Conservation (phyloP, 1,284 basidiomycete genomes). For the Ceratobasidium sp. region DNA sequence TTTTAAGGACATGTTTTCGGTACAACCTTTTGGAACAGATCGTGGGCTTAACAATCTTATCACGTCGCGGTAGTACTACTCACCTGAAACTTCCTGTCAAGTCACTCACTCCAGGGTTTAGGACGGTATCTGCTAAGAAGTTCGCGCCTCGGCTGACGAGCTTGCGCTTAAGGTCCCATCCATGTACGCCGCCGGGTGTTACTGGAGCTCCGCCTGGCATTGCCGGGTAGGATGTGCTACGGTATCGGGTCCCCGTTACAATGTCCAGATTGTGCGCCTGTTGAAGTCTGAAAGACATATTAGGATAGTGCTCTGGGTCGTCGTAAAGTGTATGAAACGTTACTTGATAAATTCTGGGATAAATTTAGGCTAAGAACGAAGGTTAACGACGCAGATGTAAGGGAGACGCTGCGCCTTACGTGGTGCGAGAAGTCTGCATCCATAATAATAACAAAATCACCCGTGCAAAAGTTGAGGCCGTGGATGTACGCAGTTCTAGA, state of each 20-base stretch:
- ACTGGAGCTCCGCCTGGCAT: conserved; percentile 60
- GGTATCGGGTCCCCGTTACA: conserved; percentile 92
- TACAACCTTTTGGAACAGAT: conserved; percentile 71
- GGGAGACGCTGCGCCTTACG: conserved; percentile 62
- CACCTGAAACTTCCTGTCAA: conserved; percentile 89
- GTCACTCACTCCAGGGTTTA: conserved; percentile 87
- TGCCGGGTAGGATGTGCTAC: conserved; percentile 68
- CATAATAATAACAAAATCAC: conserved; percentile 97
- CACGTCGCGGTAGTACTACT: conserved; percentile 52
- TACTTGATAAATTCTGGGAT: conserved; percentile 89
- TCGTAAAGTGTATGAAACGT: conserved; percentile 1
- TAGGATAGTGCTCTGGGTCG: conserved; percentile 3
- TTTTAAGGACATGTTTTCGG: conserved; percentile 77
- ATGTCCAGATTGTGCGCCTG: conserved; percentile 86
- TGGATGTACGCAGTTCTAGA: conserved; percentile 91
- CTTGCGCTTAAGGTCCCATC: conserved; percentile 91
- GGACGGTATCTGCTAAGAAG: conserved; percentile 84
- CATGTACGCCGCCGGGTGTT: conserved; percentile 84
- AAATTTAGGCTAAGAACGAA: conserved; percentile 79
- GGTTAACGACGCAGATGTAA: neutral
- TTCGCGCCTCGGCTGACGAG: conserved; percentile 89
- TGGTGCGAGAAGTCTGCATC: conserved; percentile 97
- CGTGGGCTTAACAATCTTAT: neutral
- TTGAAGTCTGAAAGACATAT: conserved; percentile 69
- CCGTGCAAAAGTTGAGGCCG: conserved; percentile 87